Conservation (phyloP, 345 rosid species). For the Eucalyptus tenuipes region DNA sequence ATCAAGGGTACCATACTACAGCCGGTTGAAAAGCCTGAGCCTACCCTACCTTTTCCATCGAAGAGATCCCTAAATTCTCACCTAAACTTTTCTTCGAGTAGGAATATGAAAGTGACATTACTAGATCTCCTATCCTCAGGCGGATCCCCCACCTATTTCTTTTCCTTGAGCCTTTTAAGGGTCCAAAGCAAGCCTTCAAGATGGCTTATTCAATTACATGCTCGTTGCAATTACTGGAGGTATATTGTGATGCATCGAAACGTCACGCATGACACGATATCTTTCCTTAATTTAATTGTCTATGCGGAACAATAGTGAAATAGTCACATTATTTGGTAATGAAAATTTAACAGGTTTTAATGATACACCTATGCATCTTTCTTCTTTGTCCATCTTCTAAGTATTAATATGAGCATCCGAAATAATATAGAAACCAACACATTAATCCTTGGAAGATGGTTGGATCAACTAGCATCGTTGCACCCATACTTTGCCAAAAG, state of each 20-base stretch:
- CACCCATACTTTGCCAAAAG: neutral
- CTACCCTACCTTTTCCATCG: too few relatives aligned
- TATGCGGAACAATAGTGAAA: neutral
- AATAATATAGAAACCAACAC: neutral
- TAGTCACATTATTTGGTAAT: neutral
- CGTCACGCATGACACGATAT: rapidly evolving
- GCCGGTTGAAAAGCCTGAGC: too few relatives aligned
- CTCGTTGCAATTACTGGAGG: neutral
- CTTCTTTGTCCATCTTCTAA: neutral
- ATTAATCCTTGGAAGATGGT: neutral
- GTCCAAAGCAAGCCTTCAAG: neutral
- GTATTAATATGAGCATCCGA: neutral
- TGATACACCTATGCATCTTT: neutral
- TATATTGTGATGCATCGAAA: rapidly evolving
- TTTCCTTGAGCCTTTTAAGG: too few relatives aligned
- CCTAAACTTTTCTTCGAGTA: too few relatives aligned
- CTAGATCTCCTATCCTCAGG: rapidly evolving
- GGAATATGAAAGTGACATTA: too few relatives aligned
- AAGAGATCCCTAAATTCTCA: too few relatives aligned
- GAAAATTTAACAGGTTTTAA: neutral
- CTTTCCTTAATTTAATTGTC: neutral
- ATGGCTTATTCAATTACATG: neutral
- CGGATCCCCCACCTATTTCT: rapidly evolving
- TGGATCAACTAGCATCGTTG: neutral
- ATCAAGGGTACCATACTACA: too few relatives aligned